Conservation (phyloP, 1,139 yeast species). For the Yamadazyma conglobata region DNA sequence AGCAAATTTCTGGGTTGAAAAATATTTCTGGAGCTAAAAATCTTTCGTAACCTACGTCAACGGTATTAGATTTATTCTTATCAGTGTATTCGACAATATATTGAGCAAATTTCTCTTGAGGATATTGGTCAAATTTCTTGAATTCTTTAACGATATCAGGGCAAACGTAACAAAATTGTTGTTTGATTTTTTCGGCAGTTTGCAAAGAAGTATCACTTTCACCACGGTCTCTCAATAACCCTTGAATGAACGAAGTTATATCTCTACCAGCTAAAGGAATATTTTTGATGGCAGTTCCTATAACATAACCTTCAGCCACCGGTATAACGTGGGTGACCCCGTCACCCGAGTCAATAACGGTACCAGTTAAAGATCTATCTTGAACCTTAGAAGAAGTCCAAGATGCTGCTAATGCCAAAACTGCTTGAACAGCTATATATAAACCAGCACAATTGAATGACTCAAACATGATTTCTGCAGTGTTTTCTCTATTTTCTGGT, state of each 20-base stretch:
- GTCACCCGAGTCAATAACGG: constrained; percentile 96
- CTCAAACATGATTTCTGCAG: constrained; percentile 98
- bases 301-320: constrained; percentile 98
- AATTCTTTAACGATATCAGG: constrained; percentile 98
- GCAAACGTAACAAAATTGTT: constrained; percentile 93
- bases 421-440: constrained; percentile 98
- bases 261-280: constrained; percentile 99
- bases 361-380: constrained; percentile 95
- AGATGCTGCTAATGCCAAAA: constrained; percentile 94
- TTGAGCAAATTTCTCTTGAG: constrained; percentile 86
- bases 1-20: constrained; percentile 96
- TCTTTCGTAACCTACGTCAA: constrained; percentile 96
- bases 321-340: constrained; percentile 99
- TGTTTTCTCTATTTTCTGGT: constrained; percentile 96
- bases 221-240: constrained; percentile 92
- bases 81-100: constrained; percentile 80
- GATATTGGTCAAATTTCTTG: constrained; percentile 88
- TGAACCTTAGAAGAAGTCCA: constrained; percentile 97
- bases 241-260: constrained; percentile 89
- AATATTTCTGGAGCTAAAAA: constrained; percentile 98
- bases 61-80: constrained; percentile 59
- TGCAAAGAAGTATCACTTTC: constrained; percentile 90
- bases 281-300: constrained; percentile 94
- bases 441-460: constrained; percentile 97
- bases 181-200: constrained; percentile 96